Percentiles rank a stretch among this genome's conserved stretches.
Evolutionary conservation across 2,329 filamentous ascomycete species (phyloP).

Genomic region (Diaporthe longicolla): DNA sequence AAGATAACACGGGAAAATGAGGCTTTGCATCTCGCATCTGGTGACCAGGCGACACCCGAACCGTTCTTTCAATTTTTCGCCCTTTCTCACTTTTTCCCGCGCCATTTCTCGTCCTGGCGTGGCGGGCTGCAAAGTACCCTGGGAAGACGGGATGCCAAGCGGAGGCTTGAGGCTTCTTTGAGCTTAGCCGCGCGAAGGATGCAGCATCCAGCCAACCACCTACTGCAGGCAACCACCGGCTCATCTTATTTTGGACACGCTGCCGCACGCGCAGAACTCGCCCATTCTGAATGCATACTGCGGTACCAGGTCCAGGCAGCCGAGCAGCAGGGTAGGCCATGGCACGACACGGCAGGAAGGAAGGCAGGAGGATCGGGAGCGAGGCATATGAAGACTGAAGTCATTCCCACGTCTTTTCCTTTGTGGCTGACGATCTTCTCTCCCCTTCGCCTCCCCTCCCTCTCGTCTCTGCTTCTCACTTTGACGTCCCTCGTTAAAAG

Average conservation of each 20-base stretch:
- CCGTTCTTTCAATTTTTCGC: background rate
- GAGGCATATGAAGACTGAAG: constrained; percentile 22
- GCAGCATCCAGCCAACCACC: constrained; percentile 13
- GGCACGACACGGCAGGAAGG: constrained; percentile 7
- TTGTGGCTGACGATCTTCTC: background rate
- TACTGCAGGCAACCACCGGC: constrained; percentile 24
- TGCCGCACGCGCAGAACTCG: background rate
- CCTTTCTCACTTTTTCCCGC: background rate
- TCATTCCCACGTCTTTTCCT: constrained; percentile 1
- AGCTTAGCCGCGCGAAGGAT: constrained; percentile 36
- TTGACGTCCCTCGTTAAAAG: background rate
- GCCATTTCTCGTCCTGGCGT: background rate
- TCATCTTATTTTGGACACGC: constrained; percentile 30
- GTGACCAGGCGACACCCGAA: constrained; percentile 20
- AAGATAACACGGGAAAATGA: background rate
- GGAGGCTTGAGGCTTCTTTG: constrained; percentile 4
- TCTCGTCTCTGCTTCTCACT: background rate
- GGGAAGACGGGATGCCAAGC: constrained; percentile 13
- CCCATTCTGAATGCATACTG: background rate
- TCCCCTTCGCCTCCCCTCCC: background rate
- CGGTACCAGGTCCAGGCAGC: constrained; percentile 14
- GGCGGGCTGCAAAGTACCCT: constrained; percentile 9
- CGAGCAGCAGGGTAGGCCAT: constrained; percentile 5
- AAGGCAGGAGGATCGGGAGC: constrained; percentile 4
- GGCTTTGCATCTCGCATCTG: background rate